Evolutionary conservation across 345 rosid genomes (phyloP), one percentile per base, ranked within the genome.

Genomic region (Camelina hispida): DNA sequence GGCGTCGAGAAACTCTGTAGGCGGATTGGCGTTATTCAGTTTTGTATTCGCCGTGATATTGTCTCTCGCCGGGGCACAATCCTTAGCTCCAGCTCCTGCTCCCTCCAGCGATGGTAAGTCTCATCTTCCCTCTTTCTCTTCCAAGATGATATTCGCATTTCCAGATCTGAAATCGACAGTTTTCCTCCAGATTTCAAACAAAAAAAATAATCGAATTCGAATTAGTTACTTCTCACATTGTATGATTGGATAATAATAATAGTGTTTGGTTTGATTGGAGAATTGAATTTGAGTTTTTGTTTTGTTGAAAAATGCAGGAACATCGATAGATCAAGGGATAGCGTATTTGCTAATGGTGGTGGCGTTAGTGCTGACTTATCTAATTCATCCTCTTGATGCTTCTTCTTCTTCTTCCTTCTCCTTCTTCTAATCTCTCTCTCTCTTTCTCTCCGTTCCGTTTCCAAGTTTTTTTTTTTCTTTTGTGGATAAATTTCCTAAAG

Each of bases 251-350:
- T 38, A 9, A 5, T 38, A 9, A 5, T n/a, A 25, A 25, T 25
- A 25, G 5, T 25, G 30, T 25, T 5, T 25, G 30, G 30, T 25
- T 25, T 25, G 30, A 48, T 7, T 32, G 42, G 73, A 69, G 2
- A 69, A 70, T 17, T 4, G 57, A 56, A 54, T 8, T n/a, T 74
- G 57, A 7, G 1, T 23, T 5, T 44, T 12, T 46, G 20, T 18
- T 50, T 9, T 57, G 47, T 13, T 4, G 15, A 10, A 8, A 1
- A 28, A 28, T 28, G 30, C 87, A 89, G 94, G 91, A 57, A 83
- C 87, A 60, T 83, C 89, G 75, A 84, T 89, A 37, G 94, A 89
- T 75, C 94, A 89, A 74, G 94, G 90, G 43, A 82, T 87, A 35
- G 94, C 91, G 1, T 87, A 89, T 71, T 75, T 85, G 81, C 83